phyloP scores from a whole-genome alignment of 768 basidiomycete species.

The Rubroboletus pulcherrimus region DNA sequence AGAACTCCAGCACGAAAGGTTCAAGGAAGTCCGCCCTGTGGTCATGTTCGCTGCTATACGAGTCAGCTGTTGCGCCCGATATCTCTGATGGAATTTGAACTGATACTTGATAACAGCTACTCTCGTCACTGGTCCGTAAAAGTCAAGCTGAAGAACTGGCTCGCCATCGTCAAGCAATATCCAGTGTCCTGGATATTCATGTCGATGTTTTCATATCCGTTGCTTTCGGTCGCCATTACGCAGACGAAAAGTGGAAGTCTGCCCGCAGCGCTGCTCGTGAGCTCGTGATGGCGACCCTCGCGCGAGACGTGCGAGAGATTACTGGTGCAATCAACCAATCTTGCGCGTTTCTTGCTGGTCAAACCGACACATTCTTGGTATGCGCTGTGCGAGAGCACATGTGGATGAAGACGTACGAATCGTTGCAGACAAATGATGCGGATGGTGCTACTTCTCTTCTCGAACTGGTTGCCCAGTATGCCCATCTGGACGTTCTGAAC shows the following conservation, averaged over 20 bases:
- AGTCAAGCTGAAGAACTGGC: slow-evolving; percentile 26
- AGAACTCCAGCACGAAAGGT: slow-evolving; percentile 76
- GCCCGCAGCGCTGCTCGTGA: slow-evolving; percentile 40
- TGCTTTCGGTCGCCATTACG: slow-evolving; percentile 40
- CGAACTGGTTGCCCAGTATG: slow-evolving; percentile 50
- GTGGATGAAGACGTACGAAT: slow-evolving; percentile 67
- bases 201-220: slow-evolving; percentile 43
- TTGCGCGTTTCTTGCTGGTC: slow-evolving; percentile 31
- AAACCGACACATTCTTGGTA: slow-evolving; percentile 29
- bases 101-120: slow-evolving; percentile 26
- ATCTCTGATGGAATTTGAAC: slow-evolving; percentile 1
- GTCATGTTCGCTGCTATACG: slow-evolving; percentile 58
- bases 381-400: slow-evolving; percentile 50
- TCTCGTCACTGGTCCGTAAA: slow-evolving; percentile 33
- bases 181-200: slow-evolving; percentile 49
- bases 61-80: slow-evolving; percentile 42
- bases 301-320: slow-evolving; percentile 34
- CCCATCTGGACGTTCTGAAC: slow-evolving; percentile 65
- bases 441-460: slow-evolving; percentile 59
- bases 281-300: slow-evolving; percentile 36
- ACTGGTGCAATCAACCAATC: slow-evolving; percentile 31
- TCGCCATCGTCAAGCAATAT: slow-evolving; percentile 29
- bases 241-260: slow-evolving; percentile 39
- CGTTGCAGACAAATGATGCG: slow-evolving; percentile 53
- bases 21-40: slow-evolving; percentile 52